A percentile compares a stretch with the other conserved stretches of the same genome.
Evolutionary conservation across 169 alveolate genomes (phyloP).

Genomic region (Toxoplasma gondii): DNA sequence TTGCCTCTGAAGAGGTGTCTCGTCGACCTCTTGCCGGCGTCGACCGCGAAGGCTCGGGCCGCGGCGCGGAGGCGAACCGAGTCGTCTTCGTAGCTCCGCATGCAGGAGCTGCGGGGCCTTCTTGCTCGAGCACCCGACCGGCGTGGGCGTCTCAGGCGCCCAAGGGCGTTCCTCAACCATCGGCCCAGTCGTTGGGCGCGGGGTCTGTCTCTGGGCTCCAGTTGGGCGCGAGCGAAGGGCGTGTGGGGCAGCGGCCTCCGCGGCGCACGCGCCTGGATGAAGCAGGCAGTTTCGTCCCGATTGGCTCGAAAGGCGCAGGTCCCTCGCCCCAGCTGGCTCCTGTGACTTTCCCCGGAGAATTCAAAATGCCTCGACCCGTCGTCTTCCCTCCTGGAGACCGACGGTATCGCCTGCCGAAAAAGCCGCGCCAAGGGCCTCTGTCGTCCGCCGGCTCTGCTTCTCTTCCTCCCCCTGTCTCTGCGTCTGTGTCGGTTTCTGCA

Average conservation of each 20-base stretch:
- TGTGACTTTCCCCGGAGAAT: not conserved
- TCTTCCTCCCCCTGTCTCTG: no score
- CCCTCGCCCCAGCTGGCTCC: not conserved
- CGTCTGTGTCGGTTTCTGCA: no score
- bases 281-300: not conserved
- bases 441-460: no score
- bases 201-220: no score
- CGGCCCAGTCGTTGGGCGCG: no score
- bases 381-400: not conserved
- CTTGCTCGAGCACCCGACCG: no score
- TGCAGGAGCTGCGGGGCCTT: not conserved
- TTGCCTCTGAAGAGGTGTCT: not conserved
- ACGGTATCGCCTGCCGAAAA: not conserved
- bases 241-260: not conserved
- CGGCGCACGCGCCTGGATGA: not conserved
- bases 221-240: not conserved
- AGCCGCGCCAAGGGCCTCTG: not conserved
- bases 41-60: no score
- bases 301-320: not conserved
- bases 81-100: not conserved
- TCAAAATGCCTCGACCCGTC: not conserved
- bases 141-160: no score
- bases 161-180: no score
- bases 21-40: no score
- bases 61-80: not conserved